Conservation (phyloP, 495 filamentous ascomycete genomes). For the Polyplosphaeria fusca region DNA sequence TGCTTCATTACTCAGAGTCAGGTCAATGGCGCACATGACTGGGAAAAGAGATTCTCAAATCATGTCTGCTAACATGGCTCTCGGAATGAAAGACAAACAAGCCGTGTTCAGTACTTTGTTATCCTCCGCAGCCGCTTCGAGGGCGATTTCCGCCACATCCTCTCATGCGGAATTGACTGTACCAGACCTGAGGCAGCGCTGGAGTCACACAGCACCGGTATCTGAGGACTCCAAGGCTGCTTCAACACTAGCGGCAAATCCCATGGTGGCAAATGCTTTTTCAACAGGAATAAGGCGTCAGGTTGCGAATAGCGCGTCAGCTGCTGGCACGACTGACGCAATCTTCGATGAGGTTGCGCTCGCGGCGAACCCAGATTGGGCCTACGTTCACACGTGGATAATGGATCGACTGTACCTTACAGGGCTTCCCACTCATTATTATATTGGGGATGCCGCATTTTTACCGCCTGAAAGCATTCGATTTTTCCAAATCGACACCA, state of each 20-base stretch:
- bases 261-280: not conserved
- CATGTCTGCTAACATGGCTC: not conserved
- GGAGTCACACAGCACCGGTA: not conserved
- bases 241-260: no score
- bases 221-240: no score
- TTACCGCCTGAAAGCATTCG: slow-evolving; percentile 42
- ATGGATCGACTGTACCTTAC: not conserved
- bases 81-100: not conserved
- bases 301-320: no score
- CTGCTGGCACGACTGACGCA: no score
- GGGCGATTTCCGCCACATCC: not conserved
- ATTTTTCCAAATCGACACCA: slow-evolving; percentile 48
- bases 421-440: slow-evolving; percentile 7
- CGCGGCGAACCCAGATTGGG: slow-evolving; percentile 5
- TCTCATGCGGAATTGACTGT: not conserved
- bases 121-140: not conserved
- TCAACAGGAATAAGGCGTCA: not conserved
- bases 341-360: slow-evolving; percentile 12
- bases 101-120: not conserved
- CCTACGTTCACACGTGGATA: slow-evolving; percentile 9
- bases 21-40: not conserved
- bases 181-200: not conserved
- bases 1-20: not conserved
- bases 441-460: slow-evolving; percentile 35
- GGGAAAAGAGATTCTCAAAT: not conserved